Conservation (phyloP, 768 basidiomycete genomes). For the Pleurotus eryngii region DNA sequence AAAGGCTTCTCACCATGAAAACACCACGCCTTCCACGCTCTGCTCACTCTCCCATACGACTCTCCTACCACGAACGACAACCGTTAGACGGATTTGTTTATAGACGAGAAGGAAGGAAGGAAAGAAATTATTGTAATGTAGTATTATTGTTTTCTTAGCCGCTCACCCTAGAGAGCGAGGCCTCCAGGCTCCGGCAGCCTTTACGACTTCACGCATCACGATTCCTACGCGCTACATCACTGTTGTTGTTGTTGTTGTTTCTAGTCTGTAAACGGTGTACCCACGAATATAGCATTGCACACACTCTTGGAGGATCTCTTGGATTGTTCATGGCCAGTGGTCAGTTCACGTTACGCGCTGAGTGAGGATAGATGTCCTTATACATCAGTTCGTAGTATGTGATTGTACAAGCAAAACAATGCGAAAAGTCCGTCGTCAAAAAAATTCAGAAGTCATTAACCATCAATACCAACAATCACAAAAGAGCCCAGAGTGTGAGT, state of each 20-base stretch:
- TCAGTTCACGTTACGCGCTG: no score
- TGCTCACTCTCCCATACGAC: not conserved
- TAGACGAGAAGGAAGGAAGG: not conserved
- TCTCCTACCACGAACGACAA: not conserved
- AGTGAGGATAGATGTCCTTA: no score
- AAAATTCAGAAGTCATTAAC: not conserved
- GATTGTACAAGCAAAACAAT: not conserved
- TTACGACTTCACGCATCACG: not conserved
- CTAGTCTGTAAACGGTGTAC: no score
- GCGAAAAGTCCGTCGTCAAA: not conserved
- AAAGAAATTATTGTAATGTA: not conserved
- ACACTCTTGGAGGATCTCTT: no score
- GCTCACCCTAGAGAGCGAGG: not conserved
- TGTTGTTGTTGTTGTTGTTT: no score
- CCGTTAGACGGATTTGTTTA: not conserved
- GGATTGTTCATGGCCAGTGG: no score
- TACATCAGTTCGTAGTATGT: no score
- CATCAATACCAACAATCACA: not conserved
- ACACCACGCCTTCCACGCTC: not conserved
- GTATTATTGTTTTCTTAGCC: not conserved
- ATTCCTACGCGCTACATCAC: not conserved
- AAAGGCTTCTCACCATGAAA: slow-evolving; percentile 39
- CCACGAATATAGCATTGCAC: no score
- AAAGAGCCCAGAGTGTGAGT: not conserved
- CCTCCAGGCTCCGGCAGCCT: not conserved